A percentile compares a stretch with the other conserved stretches of the same genome.
These are phyloP conservation scores for Ilex paraguariensis DNA, from an alignment of 305 asterid species.

Conservation along the genomic window DNA sequence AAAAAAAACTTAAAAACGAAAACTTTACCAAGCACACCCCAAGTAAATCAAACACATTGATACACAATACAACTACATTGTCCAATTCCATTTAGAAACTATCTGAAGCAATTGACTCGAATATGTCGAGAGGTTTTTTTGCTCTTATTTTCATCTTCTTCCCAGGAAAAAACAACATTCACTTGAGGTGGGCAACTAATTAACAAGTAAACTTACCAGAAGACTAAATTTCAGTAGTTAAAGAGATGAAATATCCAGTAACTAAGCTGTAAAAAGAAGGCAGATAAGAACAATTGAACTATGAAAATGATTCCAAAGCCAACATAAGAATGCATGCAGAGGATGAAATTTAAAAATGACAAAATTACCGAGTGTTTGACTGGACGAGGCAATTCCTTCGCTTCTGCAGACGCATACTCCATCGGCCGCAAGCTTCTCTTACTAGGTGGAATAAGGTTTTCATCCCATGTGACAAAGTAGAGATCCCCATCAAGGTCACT, in stretches of 20 bases:
- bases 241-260: no score
- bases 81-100: no score
- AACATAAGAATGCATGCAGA: background rate
- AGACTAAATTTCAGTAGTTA: background rate
- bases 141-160: background rate
- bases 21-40: no score
- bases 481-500: conserved; percentile 96
- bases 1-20: no score
- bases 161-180: no score
- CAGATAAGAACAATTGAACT: conserved; percentile 7
- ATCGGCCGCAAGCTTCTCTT: conserved; percentile 73
- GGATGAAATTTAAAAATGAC: conserved; percentile 7
- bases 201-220: background rate
- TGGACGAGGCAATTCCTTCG: conserved; percentile 34
- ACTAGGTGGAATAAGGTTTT: conserved; percentile 82
- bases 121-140: background rate
- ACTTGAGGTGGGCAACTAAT: no score
- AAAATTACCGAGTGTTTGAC: conserved; percentile 51
- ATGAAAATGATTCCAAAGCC: conserved; percentile 2
- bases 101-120: background rate
- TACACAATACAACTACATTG: no score
- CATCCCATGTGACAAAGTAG: conserved; percentile 91
- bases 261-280: background rate
- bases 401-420: conserved; percentile 69
- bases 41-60: no score